Base-by-base conservation (phyloP, 306 rosid genomes). In the Glycyrrhiza uralensis region DNA sequence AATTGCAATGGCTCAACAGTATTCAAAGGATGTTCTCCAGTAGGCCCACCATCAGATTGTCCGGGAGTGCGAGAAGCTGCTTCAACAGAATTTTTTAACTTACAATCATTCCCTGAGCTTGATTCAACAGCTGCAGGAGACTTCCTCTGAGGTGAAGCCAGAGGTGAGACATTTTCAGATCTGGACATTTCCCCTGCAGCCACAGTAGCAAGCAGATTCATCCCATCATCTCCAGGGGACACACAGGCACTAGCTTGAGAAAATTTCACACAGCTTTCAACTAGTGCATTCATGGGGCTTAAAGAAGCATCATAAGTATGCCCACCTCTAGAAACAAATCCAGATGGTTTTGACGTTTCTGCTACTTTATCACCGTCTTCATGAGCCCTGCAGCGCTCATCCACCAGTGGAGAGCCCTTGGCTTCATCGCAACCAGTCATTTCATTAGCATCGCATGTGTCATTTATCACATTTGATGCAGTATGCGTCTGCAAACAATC, bases 131-230 rank as follows among this genome's bases (percentile, higher is more conserved):
- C 86, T 7, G 76, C 64, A 32, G 85, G 76, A 60, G 80, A 68
- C 71, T 75, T 80, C 75, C 87, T 84, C 60, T 68, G 88, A 0
- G 90, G 92, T 50, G 94, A 85, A 65, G 57, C 82, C 9, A 61
- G 17, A 0, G 96, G 95, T 24, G 93, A 80, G 18, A 76, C 85
- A 68, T 71, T 66, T 55, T 68, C 89, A 57, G 96, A 90, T 83
- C 89, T 85, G 14, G 91, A 82, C 42, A 90, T 88, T 75, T 86
- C 96, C 24, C 87, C 96, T 7, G 96, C 95, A 38, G 96, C 97
- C 56, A 93, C 98, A 71, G 87, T 81, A 47, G 96, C 98, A 13
- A 90, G 96, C 42, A 93, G 80, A 80, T 90, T 88, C 91, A 90
- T 93, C 20, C 98, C 98, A 73, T 92, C 90, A 74, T 93, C 93